These are phyloP conservation scores for Brassica rapa DNA, from an alignment of 345 rosid species.

Conservation along the genomic window DNA sequence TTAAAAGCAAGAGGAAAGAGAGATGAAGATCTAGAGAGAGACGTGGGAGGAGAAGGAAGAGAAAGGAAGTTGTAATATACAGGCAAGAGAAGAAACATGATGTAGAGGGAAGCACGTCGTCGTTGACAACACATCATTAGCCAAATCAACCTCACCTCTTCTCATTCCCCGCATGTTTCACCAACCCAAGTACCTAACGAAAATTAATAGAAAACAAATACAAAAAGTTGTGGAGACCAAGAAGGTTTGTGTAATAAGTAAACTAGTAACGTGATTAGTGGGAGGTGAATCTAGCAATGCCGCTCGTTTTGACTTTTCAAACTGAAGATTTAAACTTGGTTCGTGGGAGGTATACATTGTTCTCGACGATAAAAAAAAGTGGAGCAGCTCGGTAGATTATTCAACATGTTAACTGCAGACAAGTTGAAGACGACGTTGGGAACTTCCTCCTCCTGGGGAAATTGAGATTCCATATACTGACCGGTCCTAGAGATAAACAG, in stretches of 20 bases:
- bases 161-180: slow-evolving; percentile 25
- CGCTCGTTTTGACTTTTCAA: not conserved
- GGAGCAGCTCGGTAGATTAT: too few relatives aligned
- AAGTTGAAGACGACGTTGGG: too few relatives aligned
- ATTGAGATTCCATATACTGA: too few relatives aligned
- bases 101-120: slow-evolving; percentile 40
- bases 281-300: not conserved
- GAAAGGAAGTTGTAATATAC: slow-evolving; percentile 32
- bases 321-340: too few relatives aligned
- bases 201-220: not conserved
- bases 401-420: too few relatives aligned
- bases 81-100: slow-evolving; percentile 10
- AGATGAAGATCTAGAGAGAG: slow-evolving; percentile 23
- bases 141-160: slow-evolving; percentile 38
- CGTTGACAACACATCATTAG: slow-evolving; percentile 38
- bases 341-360: too few relatives aligned
- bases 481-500: too few relatives aligned
- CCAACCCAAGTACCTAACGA: slow-evolving; percentile 12
- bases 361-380: too few relatives aligned
- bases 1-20: not conserved
- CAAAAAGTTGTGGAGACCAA: not conserved
- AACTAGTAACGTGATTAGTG: not conserved
- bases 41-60: slow-evolving; percentile 15
- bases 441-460: too few relatives aligned
- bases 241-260: not conserved